Conservation (phyloP, 306 rosid species). For the Lotus japonicus region DNA sequence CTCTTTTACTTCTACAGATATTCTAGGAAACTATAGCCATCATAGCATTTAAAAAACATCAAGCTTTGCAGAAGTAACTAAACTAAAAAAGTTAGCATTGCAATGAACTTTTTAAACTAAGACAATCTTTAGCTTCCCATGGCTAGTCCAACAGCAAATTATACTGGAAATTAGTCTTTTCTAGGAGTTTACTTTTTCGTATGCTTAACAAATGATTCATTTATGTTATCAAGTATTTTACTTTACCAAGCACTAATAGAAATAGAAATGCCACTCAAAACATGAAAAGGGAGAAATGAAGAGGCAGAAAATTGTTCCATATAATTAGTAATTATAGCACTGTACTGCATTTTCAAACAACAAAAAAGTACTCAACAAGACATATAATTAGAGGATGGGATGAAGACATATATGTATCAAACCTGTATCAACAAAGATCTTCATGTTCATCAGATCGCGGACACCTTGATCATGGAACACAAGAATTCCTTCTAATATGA, state of each 20-base stretch:
- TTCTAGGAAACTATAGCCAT: background rate
- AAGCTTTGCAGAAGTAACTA: no score
- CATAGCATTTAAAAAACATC: background rate
- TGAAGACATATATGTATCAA: constrained; percentile 1
- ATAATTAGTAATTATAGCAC: background rate
- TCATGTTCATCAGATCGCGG: constrained; percentile 92
- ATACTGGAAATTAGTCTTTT: background rate
- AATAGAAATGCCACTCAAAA: constrained; percentile 11
- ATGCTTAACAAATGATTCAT: background rate
- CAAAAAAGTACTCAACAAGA: background rate
- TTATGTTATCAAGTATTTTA: background rate
- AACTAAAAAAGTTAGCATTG: background rate
- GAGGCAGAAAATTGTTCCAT: background rate
- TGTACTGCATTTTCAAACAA: background rate
- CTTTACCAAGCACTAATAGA: background rate
- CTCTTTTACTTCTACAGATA: background rate
- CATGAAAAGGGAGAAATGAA: background rate
- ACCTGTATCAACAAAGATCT: constrained; percentile 98
- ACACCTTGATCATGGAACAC: constrained; percentile 93
- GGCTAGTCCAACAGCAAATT: background rate
- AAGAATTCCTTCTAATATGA: constrained; percentile 94
- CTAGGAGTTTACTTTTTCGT: background rate
- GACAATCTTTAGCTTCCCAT: background rate
- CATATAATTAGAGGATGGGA: background rate
- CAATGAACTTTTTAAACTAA: background rate